phyloP scores from a whole-genome alignment of 2,329 filamentous ascomycete genomes.

The Coniochaeta sp. region DNA sequence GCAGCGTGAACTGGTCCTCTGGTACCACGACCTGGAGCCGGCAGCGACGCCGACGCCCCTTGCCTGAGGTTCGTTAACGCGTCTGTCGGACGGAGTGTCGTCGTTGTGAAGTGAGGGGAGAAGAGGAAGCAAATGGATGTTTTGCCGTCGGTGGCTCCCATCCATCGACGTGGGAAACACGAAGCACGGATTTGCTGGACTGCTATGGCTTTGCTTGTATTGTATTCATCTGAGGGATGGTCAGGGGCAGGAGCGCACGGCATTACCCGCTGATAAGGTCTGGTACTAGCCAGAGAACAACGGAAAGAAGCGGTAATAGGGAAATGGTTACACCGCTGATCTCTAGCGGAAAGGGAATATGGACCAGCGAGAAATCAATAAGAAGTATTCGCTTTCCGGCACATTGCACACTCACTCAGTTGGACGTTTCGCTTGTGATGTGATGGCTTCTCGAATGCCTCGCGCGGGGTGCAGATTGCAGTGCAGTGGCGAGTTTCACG shows the following conservation, averaged over 20 bases:
- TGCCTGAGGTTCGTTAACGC: background rate
- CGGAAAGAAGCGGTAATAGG: background rate
- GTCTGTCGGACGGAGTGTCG: too few species aligned
- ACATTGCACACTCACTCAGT: background rate
- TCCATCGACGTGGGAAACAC: background rate
- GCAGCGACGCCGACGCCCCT: background rate
- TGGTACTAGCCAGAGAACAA: background rate
- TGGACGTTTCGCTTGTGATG: too few species aligned
- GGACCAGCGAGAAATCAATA: background rate
- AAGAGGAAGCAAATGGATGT: background rate
- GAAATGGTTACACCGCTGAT: background rate
- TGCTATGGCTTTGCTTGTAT: background rate
- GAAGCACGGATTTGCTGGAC: background rate
- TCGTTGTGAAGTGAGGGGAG: background rate
- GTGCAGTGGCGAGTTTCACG: too few species aligned
- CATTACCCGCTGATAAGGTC: background rate
- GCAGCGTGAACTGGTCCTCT: slow-evolving; percentile 53
- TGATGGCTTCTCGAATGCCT: background rate
- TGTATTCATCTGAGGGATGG: background rate
- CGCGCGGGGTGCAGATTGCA: too few species aligned
- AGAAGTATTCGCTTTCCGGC: background rate
- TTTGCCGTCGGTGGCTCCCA: background rate
- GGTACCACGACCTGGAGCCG: slow-evolving; percentile 53
- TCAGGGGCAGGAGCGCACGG: too few species aligned
- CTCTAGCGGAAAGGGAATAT: background rate